Base-by-base conservation (phyloP, 345 rosid genomes). In the Lepidium sativum region DNA sequence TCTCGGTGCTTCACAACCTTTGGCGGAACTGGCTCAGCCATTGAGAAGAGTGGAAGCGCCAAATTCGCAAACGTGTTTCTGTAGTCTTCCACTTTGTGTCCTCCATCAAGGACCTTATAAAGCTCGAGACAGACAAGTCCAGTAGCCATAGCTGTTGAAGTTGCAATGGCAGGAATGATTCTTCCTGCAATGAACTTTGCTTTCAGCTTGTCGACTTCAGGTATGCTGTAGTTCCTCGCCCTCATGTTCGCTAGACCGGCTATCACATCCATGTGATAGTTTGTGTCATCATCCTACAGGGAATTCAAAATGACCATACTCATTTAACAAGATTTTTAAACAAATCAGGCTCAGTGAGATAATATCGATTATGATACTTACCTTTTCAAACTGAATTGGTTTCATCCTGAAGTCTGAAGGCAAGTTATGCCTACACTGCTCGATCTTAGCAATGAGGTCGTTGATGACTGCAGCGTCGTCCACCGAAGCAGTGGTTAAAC, bases 131-230 rank as follows among this genome's bases (percentile, higher is more conserved):
- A 86, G 70, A 86, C 94, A 7, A 82, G 78, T 29, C 94, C 89
- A 1, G 94, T 91, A 8, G 97, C 97, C 96, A 91, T 83, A 14
- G 96, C 96, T 9, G 96, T 91, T 54, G 96, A 80, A 17, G 97
- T 86, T 27, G 89, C 94, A 56, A 86, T 84, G 47, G 89, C 94
- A 32, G 94, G 94, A 49, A 86, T 84, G 50, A 84, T 86, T 71
- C 94, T 82, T 41, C 94, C 94, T 3, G 87, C 94, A 32, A 86
- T 86, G 48, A 86, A 84, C 75, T 86, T 86, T 47, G 94, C 94
- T 60, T 86, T 86, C 50, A 84, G 86, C 77, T 84, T 84, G 77
- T 86, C 89, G 0, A 86, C 87, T 69, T 86, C 94, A 4, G 89
- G 86, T 57, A 86, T 84, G 62, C 79, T 64, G 60, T 82, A 86